Evolutionary conservation across 2,329 filamentous ascomycete species (phyloP).

Genomic region (Neopestalotiopsis sp.): DNA sequence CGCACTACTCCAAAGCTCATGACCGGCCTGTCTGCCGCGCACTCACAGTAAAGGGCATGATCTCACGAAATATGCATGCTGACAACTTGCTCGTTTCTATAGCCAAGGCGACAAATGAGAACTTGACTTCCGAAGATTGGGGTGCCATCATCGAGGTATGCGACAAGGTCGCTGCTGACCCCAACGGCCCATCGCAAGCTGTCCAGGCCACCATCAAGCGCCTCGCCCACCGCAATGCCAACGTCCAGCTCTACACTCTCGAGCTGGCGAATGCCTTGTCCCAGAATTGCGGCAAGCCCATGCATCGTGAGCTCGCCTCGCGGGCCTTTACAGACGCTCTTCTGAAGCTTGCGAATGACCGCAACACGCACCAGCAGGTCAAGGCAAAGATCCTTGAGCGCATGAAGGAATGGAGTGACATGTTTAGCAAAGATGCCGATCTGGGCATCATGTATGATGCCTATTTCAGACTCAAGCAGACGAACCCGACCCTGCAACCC

Average conservation of each 20-base stretch:
- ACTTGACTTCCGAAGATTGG: conserved; percentile 84
- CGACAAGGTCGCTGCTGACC: conserved; percentile 61
- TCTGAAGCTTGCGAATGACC: conserved; percentile 86
- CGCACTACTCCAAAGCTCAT: background rate
- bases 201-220: conserved; percentile 91
- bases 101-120: conserved; percentile 92
- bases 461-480: conserved; percentile 81
- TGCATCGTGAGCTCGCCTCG: conserved; percentile 89
- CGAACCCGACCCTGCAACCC: conserved; percentile 86
- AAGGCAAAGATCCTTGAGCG: conserved; percentile 96
- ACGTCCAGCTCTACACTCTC: conserved; percentile 93
- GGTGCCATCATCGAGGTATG: conserved; percentile 68
- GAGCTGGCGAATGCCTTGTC: conserved; percentile 91
- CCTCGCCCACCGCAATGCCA: conserved; percentile 90
- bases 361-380: conserved; percentile 95
- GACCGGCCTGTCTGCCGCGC: background rate
- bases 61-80: background rate
- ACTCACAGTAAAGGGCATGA: background rate
- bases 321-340: conserved; percentile 94
- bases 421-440: conserved; percentile 89
- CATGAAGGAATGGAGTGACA: conserved; percentile 95
- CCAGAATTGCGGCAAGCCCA: conserved; percentile 85
- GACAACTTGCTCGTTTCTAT: conserved; percentile 12
- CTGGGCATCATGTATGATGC: conserved; percentile 98
- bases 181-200: conserved; percentile 76